A percentile compares a stretch with the other conserved stretches of the same genome.
These are phyloP conservation scores for Cephalotrichum gorgonifer DNA, from an alignment of 2,329 filamentous ascomycete species.

Conservation along the genomic window DNA sequence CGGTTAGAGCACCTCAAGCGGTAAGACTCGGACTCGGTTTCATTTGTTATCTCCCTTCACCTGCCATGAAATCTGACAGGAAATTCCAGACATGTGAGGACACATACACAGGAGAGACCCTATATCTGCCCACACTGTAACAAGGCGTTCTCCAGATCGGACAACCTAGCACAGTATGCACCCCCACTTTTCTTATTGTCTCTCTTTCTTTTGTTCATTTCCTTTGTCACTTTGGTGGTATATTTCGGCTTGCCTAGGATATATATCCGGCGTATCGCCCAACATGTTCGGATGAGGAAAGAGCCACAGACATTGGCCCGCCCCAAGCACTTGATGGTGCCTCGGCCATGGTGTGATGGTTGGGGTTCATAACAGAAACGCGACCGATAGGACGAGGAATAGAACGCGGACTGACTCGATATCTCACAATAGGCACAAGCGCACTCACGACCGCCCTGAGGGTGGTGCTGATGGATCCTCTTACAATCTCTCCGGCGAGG, in stretches of 20 bases:
- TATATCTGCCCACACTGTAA: conserved; percentile 97
- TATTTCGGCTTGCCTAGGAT: too few species aligned
- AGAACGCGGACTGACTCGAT: neutral
- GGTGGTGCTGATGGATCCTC: conserved; percentile 38
- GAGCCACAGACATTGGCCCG: too few species aligned
- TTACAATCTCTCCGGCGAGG: conserved; percentile 65
- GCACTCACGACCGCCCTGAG: conserved; percentile 56
- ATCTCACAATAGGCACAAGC: conserved; percentile 61
- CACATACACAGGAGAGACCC: conserved; percentile 97
- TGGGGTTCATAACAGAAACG: too few species aligned
- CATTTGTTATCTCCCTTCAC: conserved; percentile 25
- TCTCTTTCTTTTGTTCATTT: conserved; percentile 16
- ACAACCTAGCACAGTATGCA: conserved; percentile 94
- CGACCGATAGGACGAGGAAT: neutral
- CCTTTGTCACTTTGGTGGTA: conserved; percentile 25
- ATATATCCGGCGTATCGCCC: conserved; percentile 14
- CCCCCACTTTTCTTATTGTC: conserved; percentile 26
- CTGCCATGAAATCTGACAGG: conserved; percentile 33
- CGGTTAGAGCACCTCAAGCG: conserved; percentile 97
- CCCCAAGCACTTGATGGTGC: too few species aligned
- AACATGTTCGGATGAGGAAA: too few species aligned
- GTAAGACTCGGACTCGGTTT: conserved; percentile 49
- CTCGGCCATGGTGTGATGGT: too few species aligned
- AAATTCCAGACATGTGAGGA: conserved; percentile 84
- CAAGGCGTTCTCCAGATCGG: conserved; percentile 96